Evolutionary conservation across 257 asterid genomes (phyloP).

Genomic region (Solanum medicagineum): DNA sequence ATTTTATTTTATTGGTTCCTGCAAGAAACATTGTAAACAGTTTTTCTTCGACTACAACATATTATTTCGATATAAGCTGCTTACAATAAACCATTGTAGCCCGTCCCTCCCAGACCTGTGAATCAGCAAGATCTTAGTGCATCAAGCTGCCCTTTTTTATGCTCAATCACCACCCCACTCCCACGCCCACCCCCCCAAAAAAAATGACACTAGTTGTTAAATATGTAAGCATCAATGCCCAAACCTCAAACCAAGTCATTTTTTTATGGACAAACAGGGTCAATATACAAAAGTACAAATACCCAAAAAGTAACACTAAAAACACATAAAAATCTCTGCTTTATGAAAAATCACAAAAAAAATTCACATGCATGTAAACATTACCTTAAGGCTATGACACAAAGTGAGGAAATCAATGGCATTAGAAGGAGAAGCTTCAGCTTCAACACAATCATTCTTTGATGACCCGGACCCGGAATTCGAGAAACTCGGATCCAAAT

Average conservation of each 20-base stretch:
- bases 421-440: constrained; percentile 36
- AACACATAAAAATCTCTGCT: neutral
- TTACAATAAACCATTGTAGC: neutral
- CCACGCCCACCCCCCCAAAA: neutral
- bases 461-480: constrained; percentile 30
- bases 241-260: neutral
- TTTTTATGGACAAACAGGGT: neutral
- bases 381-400: constrained; percentile 81
- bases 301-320: neutral
- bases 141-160: neutral
- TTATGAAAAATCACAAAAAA: neutral
- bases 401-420: constrained; percentile 90
- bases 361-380: neutral
- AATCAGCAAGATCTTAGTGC: neutral
- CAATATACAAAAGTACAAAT: neutral
- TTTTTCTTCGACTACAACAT: neutral
- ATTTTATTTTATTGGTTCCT: neutral
- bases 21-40: neutral
- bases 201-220: no score
- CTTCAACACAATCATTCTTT: constrained; percentile 1
- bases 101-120: neutral
- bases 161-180: neutral
- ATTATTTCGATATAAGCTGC: neutral
- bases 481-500: constrained; percentile 22
- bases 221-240: neutral